Base-by-base conservation (phyloP, 2,329 filamentous ascomycete genomes). In the Aspergillus oerlinghausenensis region DNA sequence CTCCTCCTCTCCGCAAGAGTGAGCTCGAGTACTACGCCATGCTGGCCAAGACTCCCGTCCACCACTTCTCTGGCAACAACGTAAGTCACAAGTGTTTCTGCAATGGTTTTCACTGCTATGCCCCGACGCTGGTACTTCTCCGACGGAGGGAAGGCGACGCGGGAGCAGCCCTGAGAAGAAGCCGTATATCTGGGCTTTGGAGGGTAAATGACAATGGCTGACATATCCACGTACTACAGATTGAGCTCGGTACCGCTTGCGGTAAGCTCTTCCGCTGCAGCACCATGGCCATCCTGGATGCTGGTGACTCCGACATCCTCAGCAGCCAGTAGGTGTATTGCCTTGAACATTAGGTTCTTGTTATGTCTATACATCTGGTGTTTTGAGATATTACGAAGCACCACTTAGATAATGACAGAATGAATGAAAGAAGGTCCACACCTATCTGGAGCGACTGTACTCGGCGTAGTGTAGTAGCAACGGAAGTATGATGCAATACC, bases 211-310 rank as follows among this genome's bases (percentile, higher is more conserved):
- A 62, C 61, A 61, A 60, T 77, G 67, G 84, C 85, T 88, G 81
- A 88, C 84, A 73, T 23, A 23, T 47, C 70, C 63, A 75, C 60
- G 69, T 62, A 50, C 42, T 74, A 78, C 78, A 97, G 92, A 97
- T 97, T 76, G 94, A 97, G 84, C 86, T 99, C 68, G 94, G 94
- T 75, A 97, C 92, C 75, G 92, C 92, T 70, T 97, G 92, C 83
- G 94, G 94, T 84, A 97, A 97, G 85, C 89, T 99, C 76, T 99
- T 96, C 89, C 87, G 92, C 71, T 96, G 90, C 87, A 93, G 90
- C 68, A 96, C 92, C 80, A 95, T 99, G 89, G 88, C 92, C 71
- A 89, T 97, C 76, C 83, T 97, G 68, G 94, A 99, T 80, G 92
- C 92, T 77, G 94, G 93, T 87, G 89, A 97, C 87, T 96, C 91